Evolutionary conservation across 495 filamentous ascomycete genomes (phyloP), one percentile per base, ranked within the genome.

Genomic region (Podospora tetraspora): DNA sequence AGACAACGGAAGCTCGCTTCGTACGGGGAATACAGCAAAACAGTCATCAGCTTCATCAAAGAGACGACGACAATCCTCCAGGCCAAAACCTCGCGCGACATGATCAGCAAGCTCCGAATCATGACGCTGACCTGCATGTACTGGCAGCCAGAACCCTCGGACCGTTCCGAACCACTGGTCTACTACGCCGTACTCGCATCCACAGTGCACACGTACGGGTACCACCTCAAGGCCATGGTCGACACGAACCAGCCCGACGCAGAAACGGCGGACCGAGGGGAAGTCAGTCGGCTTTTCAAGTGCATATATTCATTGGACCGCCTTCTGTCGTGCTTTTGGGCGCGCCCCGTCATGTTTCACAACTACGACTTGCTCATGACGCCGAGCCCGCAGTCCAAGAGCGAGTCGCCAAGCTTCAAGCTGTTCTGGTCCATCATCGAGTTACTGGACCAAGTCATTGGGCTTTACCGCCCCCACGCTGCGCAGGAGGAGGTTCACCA

Each of bases 291-390:
- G 4, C 76, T 91, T 0, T 90, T 91, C 67, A 91, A 87, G 80
- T 87, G 86, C 57, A 69, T 92, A 16, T 91, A 89, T 85, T 85
- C 87, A 12, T 72, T 92, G 9, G 90, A 92, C 72, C 85, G 88
- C 56, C 78, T 90, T 52, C 86, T 88, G 67, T 83, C 85, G 6
- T 82, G 85, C 23, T 86, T 90, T 57, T 86, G 87, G 64, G 89
- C 87, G 27, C 81, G 90, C 5, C 89, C 90, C 2, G 79, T 89
- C 58, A 71, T 90, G 25, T 83, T 92, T 69, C 84, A 88, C 66
- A 89, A 92, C 67, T 79, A 84, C 29, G 90, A 92, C 71, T 80
- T 88, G 61, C 81, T 85, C 23, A 77, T 81, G 27, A 67, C 43
- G 16, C 43, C 43, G 16, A n/a, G 64, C 3, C 72, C 72, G 3